Evolutionary conservation across 202 grass and related monocot genomes (phyloP).

Genomic region (Alloteropsis angusta): DNA sequence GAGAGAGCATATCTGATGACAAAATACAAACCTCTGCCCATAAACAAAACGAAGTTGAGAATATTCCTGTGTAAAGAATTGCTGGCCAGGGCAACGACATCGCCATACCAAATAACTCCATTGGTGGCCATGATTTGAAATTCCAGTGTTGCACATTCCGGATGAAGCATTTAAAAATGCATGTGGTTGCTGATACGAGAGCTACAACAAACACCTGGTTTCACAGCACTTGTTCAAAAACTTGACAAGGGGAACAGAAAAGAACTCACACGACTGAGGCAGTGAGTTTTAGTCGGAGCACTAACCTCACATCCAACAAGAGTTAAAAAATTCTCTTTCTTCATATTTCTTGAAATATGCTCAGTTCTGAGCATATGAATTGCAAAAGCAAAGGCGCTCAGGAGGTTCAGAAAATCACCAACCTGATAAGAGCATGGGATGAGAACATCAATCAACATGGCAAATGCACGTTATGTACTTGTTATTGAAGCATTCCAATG

Average conservation of each 20-base stretch:
- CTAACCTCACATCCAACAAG: slow-evolving; percentile 81
- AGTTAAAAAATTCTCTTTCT: slow-evolving; percentile 56
- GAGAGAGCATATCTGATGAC: background rate
- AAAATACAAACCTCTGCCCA: slow-evolving; percentile 71
- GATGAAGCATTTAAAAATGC: slow-evolving; percentile 47
- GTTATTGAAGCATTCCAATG: background rate
- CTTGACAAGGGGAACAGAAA: background rate
- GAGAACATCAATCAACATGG: slow-evolving; percentile 7
- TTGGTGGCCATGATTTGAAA: slow-evolving; percentile 18
- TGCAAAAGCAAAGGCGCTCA: slow-evolving; percentile 73
- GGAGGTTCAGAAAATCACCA: slow-evolving; percentile 71
- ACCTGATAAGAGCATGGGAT: slow-evolving; percentile 31
- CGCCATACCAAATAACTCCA: slow-evolving; percentile 35
- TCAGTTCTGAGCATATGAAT: slow-evolving; percentile 90
- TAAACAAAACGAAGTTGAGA: slow-evolving; percentile 80
- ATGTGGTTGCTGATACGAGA: slow-evolving; percentile 47
- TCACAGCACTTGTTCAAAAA: slow-evolving; percentile 18
- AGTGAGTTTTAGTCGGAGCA: background rate
- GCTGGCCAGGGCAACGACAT: slow-evolving; percentile 73
- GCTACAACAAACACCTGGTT: slow-evolving; percentile 70
- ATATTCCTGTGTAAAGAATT: slow-evolving; percentile 74
- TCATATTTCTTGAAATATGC: slow-evolving; percentile 66
- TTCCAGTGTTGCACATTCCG: slow-evolving; percentile 31
- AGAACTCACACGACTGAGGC: background rate
- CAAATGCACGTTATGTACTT: background rate